Conservation (phyloP, 2,329 filamentous ascomycete species). For the Madurella mycetomatis region DNA sequence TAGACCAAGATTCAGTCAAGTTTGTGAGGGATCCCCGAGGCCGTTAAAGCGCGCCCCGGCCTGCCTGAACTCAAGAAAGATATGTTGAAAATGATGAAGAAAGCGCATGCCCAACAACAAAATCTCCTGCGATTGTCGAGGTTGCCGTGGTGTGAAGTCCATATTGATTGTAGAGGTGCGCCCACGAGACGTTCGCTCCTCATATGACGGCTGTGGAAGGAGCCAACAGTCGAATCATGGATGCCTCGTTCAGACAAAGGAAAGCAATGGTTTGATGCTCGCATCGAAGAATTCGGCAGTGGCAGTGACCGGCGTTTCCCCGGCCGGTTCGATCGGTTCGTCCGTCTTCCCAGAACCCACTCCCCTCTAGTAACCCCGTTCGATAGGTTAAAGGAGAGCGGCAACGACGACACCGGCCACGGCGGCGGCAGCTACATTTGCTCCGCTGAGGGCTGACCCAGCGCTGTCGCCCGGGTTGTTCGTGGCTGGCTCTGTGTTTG, state of each 20-base stretch:
- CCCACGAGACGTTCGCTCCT: conserved; percentile 2
- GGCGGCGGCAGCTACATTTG: conserved; percentile 45
- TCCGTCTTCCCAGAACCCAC: conserved; percentile 1
- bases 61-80: conserved; percentile 14
- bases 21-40: conserved; percentile 3
- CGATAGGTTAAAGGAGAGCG: conserved; percentile 44
- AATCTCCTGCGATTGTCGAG: background rate
- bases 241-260: conserved; percentile 23
- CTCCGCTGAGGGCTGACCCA: conserved; percentile 41
- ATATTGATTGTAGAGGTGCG: background rate
- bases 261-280: conserved; percentile 29
- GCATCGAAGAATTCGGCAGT: conserved; percentile 29
- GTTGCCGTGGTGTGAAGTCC: background rate
- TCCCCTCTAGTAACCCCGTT: background rate
- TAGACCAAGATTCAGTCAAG: conserved; percentile 3
- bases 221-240: conserved; percentile 9
- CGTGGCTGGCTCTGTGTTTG: conserved; percentile 25
- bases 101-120: background rate
- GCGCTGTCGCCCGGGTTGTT: conserved; percentile 33
- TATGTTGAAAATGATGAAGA: conserved; percentile 1
- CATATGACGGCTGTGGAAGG: conserved; percentile 4
- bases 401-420: conserved; percentile 47
- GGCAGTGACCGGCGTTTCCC: conserved; percentile 11
- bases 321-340: background rate
- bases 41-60: conserved; percentile 5